Percentiles rank a stretch among this genome's conserved stretches.
These are phyloP conservation scores for Aureobasidium vineae DNA, from an alignment of 2,329 filamentous ascomycete genomes.

Conservation along the genomic window DNA sequence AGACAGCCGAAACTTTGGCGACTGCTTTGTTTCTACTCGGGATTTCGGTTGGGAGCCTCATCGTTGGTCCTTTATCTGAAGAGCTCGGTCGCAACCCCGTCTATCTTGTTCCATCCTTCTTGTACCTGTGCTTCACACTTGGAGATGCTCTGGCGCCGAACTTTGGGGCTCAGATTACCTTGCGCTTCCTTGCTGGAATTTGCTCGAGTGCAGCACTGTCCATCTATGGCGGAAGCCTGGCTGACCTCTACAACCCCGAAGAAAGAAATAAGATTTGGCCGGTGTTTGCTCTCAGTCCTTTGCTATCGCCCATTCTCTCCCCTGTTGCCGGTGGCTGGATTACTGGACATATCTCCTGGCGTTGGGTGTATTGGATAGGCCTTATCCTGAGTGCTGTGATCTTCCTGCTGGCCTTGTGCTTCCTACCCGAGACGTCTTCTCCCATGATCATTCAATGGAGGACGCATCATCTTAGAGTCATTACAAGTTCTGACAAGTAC, in stretches of 20 bases:
- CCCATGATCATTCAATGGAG: constrained; percentile 37
- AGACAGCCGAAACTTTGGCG: constrained; percentile 10
- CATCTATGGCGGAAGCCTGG: constrained; percentile 29
- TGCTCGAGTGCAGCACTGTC: constrained; percentile 25
- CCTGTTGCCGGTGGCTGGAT: constrained; percentile 31
- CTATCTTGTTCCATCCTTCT: constrained; percentile 1
- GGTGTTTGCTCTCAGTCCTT: constrained; percentile 26
- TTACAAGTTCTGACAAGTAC: constrained; percentile 43
- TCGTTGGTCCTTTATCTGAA: constrained; percentile 13
- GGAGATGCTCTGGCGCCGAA: constrained; percentile 25
- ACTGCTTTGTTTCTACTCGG: constrained; percentile 17
- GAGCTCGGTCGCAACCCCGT: constrained; percentile 18
- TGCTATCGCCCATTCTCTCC: constrained; percentile 26
- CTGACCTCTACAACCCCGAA: constrained; percentile 27
- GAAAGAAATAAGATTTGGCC: constrained; percentile 27
- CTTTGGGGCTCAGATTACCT: constrained; percentile 28
- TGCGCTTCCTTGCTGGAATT: constrained; percentile 29
- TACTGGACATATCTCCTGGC: constrained; percentile 30
- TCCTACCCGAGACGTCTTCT: constrained; percentile 50
- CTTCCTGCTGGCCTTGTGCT: constrained; percentile 36
- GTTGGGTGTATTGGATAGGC: constrained; percentile 42
- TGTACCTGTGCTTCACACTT: constrained; percentile 18
- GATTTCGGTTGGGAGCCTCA: background rate
- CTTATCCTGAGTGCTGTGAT: constrained; percentile 28
- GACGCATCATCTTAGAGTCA: constrained; percentile 32